A percentile compares a stretch with the other conserved stretches of the same genome.
Evolutionary conservation across 2,329 filamentous ascomycete genomes (phyloP).

Genomic region (Aspergillus quadricinctus): DNA sequence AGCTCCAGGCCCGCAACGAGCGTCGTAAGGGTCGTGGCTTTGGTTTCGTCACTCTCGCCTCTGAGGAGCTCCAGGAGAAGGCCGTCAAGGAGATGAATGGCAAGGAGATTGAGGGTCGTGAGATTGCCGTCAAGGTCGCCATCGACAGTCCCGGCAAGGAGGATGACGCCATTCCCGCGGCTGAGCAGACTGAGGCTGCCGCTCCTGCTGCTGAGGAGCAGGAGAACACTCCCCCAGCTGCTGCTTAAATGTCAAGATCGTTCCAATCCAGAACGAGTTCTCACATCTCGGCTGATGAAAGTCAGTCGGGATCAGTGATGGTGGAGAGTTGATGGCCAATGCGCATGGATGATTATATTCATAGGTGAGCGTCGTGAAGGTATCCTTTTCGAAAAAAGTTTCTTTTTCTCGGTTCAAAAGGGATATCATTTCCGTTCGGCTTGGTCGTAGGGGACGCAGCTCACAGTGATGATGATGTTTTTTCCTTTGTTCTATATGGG

Average conservation of each 20-base stretch:
- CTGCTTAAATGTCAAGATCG: conserved; percentile 30
- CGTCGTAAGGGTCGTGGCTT: conserved; percentile 98
- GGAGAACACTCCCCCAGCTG: conserved; percentile 30
- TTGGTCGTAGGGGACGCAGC: conserved; percentile 12
- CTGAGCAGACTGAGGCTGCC: conserved; percentile 38
- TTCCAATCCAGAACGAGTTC: conserved; percentile 17
- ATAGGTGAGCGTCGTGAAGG: conserved; percentile 18
- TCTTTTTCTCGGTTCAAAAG: conserved; percentile 7
- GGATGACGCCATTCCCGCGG: conserved; percentile 62
- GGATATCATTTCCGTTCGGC: conserved; percentile 24
- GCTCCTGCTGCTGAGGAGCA: background rate
- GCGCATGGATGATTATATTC: conserved; percentile 22
- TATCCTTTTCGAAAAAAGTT: conserved; percentile 6
- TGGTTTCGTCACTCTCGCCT: conserved; percentile 92
- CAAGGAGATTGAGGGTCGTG: conserved; percentile 97
- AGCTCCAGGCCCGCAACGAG: conserved; percentile 96
- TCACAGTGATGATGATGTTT: conserved; percentile 19
- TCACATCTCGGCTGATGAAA: background rate
- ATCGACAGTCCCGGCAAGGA: conserved; percentile 99
- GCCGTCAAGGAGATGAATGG: conserved; percentile 98
- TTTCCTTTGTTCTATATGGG: conserved; percentile 13
- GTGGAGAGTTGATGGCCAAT: conserved; percentile 2
- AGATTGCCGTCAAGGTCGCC: conserved; percentile 99
- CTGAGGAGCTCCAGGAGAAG: conserved; percentile 95
- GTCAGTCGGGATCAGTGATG: conserved; percentile 2